Conservation (phyloP, 768 basidiomycete species). For the Trametes gibbosa region DNA sequence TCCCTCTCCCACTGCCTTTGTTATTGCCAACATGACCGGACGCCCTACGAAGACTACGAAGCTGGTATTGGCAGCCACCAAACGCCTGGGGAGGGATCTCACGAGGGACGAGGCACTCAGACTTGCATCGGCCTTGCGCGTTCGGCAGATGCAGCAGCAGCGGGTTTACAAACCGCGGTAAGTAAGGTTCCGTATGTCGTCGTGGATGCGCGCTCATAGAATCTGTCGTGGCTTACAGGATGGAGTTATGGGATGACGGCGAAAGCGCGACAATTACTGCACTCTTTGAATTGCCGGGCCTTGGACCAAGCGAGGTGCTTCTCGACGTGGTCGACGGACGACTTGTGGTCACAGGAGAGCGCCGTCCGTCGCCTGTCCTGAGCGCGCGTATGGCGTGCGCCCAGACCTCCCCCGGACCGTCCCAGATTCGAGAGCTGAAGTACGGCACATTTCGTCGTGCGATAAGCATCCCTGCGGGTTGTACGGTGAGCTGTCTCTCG, state of each 20-base stretch:
- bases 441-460: constrained; percentile 39
- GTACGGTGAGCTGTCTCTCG: constrained; percentile 25
- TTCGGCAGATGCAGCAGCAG: constrained; percentile 9
- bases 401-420: constrained; percentile 3
- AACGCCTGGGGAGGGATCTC: constrained; percentile 12
- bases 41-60: background rate
- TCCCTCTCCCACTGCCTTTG: background rate
- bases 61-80: background rate
- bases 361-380: constrained; percentile 14
- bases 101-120: constrained; percentile 1
- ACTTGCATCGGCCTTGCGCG: constrained; percentile 4
- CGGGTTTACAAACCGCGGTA: constrained; percentile 16
- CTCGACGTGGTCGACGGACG: constrained; percentile 33
- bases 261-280: constrained; percentile 28
- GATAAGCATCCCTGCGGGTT: constrained; percentile 37
- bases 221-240: constrained; percentile 22
- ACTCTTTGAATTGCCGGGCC: constrained; percentile 25
- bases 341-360: constrained; percentile 37
- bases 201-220: background rate
- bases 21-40: background rate
- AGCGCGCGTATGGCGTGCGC: background rate
- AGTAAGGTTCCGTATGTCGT: background rate
- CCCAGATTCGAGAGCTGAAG: constrained; percentile 37
- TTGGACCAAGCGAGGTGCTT: constrained; percentile 33
- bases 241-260: constrained; percentile 40